Percentiles rank a stretch among this genome's conserved stretches.
Evolutionary conservation across 176 grass and related monocot species (phyloP).

Genomic region (Zea mays): Zm-B73-REFERENCE-NAM-5.0 NC_050103.1:65321001-65321500

Average conservation of each 20-base stretch:
- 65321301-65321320: conserved; percentile 35
- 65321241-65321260: conserved; percentile 45
- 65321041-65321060: background rate
- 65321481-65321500: conserved; percentile 47
- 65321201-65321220: background rate
- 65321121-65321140: too few species aligned
- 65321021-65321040: background rate
- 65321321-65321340: conserved; percentile 52
- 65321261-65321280: conserved; percentile 52
- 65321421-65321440: conserved; percentile 36
- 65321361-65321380: conserved; percentile 47
- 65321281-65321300: conserved; percentile 67
- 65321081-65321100: too few species aligned
- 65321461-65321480: conserved; percentile 72
- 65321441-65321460: conserved; percentile 51
- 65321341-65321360: conserved; percentile 45
- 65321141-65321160: too few species aligned
- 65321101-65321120: background rate
- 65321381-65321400: conserved; percentile 71
- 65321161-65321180: background rate
- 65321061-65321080: too few species aligned
- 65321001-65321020: too few species aligned
- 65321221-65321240: conserved; percentile 44
- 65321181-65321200: background rate
- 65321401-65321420: conserved; percentile 41